Conservation (phyloP, 1,284 basidiomycete species). For the Apiotrichum montevideense region DNA sequence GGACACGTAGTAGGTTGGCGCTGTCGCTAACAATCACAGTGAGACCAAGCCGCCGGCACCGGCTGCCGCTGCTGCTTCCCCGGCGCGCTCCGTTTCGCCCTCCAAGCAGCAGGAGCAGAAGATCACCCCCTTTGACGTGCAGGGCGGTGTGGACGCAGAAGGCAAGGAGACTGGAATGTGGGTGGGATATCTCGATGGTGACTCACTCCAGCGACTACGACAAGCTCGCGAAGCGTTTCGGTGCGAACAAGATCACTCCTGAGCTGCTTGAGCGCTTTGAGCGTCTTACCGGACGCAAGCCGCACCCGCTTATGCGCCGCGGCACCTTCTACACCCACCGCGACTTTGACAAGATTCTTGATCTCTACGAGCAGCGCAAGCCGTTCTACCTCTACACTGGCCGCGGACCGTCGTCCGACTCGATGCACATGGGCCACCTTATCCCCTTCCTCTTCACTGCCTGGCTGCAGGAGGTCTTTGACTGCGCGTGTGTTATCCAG, state of each 20-base stretch:
- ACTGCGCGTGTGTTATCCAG: conserved; percentile 89
- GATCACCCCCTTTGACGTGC: conserved; percentile 97
- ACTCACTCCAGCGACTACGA: conserved; percentile 69
- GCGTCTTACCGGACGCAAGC: conserved; percentile 76
- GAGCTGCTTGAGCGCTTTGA: conserved; percentile 85
- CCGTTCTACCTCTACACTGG: conserved; percentile 99
- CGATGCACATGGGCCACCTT: conserved; percentile 97
- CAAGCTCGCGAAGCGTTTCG: conserved; percentile 90
- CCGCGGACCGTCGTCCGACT: conserved; percentile 90
- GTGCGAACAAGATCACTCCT: conserved; percentile 73
- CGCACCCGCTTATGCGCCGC: conserved; percentile 84
- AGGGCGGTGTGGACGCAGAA: conserved; percentile 81
- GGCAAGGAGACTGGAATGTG: conserved; percentile 79
- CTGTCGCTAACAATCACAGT: not conserved
- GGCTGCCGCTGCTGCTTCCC: not conserved
- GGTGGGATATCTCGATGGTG: conserved; percentile 8
- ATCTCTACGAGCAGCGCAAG: conserved; percentile 92
- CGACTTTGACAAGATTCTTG: conserved; percentile 88
- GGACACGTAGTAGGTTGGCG: too few species aligned
- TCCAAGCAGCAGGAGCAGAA: conserved; percentile 60
- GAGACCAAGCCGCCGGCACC: conserved; percentile 14
- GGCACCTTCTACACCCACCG: conserved; percentile 98
- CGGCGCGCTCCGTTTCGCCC: not conserved
- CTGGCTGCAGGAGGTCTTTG: conserved; percentile 95
- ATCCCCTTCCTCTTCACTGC: conserved; percentile 97